phyloP scores from a whole-genome alignment of 768 basidiomycete genomes.

The Mycena sanguinolenta region DNA sequence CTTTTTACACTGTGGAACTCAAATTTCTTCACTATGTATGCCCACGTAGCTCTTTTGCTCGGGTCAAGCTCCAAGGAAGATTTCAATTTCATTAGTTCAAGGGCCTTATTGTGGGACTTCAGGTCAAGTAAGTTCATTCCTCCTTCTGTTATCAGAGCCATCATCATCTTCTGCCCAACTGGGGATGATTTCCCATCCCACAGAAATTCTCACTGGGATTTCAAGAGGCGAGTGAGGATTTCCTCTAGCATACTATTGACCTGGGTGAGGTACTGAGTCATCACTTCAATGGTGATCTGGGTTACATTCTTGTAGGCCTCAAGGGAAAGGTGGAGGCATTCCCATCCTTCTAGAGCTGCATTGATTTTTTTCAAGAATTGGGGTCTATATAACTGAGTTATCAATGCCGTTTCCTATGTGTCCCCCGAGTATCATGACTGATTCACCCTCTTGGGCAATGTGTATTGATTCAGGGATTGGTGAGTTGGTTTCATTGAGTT shows the following conservation, averaged over 20 bases:
- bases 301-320: neutral
- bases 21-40: no score
- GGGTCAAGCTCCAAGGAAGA: neutral
- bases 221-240: no score
- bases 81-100: neutral
- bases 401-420: neutral
- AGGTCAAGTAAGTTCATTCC: neutral
- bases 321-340: neutral
- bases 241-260: no score
- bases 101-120: neutral
- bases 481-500: no score
- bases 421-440: neutral
- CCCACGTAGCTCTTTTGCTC: no score
- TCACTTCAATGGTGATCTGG: no score
- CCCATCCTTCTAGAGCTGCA: neutral
- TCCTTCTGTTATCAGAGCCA: neutral
- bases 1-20: no score
- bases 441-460: neutral
- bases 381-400: neutral
- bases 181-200: no score
- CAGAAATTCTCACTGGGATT: no score
- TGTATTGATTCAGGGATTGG: no score
- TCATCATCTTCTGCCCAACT: no score
- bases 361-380: neutral
- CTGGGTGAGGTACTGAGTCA: no score